These are phyloP conservation scores for Vigna reflexopilosa DNA, from an alignment of 306 rosid genomes.

Conservation along the genomic window DNA sequence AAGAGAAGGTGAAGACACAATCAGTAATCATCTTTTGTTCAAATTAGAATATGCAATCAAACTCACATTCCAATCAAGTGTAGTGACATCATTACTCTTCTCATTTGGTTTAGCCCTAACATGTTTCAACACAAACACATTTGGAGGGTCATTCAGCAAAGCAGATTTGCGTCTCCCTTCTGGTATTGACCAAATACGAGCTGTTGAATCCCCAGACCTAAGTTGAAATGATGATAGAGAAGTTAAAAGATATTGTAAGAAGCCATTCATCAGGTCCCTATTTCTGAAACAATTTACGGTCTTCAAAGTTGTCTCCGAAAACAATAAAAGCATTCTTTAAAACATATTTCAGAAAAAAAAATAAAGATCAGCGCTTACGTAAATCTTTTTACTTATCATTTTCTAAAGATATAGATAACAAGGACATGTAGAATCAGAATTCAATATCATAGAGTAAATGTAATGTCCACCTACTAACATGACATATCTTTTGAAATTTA, in stretches of 20 bases:
- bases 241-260: conserved; percentile 19
- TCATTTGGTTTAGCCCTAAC: conserved; percentile 74
- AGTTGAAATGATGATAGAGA: conserved; percentile 20
- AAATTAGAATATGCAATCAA: conserved; percentile 38
- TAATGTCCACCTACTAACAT: neutral
- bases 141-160: conserved; percentile 54
- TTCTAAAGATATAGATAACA: too few relatives aligned
- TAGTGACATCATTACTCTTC: conserved; percentile 88
- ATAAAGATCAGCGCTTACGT: too few relatives aligned
- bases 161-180: conserved; percentile 70
- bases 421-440: neutral
- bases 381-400: too few relatives aligned
- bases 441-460: neutral
- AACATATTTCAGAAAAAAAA: conserved; percentile 11
- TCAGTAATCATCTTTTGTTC: conserved; percentile 21
- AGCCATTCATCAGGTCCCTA: neutral
- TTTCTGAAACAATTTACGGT: neutral
- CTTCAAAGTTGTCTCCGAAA: neutral
- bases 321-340: conserved; percentile 6
- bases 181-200: conserved; percentile 87
- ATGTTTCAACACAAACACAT: conserved; percentile 85
- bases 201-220: conserved; percentile 96
- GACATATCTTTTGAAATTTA: neutral
- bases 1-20: neutral
- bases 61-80: conserved; percentile 98